Conservation (phyloP, 164 flowering plant species). For the Echeveria elegans region DNA sequence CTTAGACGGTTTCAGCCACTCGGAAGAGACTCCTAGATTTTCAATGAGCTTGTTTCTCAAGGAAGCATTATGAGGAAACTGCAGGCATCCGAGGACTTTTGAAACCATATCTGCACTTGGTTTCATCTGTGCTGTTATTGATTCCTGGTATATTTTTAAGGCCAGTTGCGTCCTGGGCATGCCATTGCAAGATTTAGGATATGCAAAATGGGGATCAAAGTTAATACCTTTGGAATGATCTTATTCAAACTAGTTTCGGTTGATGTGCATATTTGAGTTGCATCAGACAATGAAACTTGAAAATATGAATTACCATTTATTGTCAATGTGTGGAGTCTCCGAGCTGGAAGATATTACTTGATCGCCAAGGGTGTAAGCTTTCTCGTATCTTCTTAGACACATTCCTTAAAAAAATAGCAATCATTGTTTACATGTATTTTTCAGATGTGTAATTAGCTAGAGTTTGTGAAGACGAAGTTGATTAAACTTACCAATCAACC, state of each 20-base stretch:
- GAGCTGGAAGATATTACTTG: conserved; percentile 49
- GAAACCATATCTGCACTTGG: conserved; percentile 65
- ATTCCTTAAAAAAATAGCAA: conserved; percentile 51
- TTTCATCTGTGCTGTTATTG: conserved; percentile 40
- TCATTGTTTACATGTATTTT: background rate
- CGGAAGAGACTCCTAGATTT: conserved; percentile 42
- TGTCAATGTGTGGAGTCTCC: conserved; percentile 53
- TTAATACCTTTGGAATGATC: background rate
- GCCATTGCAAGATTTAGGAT: background rate
- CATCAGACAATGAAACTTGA: background rate
- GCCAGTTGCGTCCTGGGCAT: conserved; percentile 68
- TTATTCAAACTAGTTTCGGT: background rate
- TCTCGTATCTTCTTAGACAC: conserved; percentile 65
- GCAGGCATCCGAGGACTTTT: conserved; percentile 73
- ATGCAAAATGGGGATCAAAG: background rate
- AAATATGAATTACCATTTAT: conserved; percentile 50
- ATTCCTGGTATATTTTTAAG: conserved; percentile 60
- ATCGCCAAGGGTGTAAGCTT: conserved; percentile 59
- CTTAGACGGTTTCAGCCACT: conserved; percentile 38
- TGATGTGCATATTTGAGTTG: background rate
- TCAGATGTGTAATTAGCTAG: background rate
- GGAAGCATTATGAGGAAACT: conserved; percentile 58
- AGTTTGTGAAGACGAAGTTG: background rate
- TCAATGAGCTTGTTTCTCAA: conserved; percentile 50
- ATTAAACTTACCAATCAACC: conserved; percentile 52